A percentile compares a stretch with the other conserved stretches of the same genome.
These are phyloP conservation scores for Colletotrichum tanaceti DNA, from an alignment of 2,329 filamentous ascomycete genomes.

Conservation along the genomic window DNA sequence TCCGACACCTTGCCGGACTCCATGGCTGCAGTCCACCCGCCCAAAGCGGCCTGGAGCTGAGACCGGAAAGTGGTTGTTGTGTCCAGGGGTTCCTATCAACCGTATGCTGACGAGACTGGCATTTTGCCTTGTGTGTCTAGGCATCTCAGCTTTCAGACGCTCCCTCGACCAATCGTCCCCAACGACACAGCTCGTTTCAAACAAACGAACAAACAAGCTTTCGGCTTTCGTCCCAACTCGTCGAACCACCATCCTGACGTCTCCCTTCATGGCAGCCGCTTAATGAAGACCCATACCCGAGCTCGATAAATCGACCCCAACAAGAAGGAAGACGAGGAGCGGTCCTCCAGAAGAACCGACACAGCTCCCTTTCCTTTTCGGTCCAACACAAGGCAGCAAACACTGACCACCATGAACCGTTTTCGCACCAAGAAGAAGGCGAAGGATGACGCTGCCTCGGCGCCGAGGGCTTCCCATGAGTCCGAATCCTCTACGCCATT, in stretches of 20 bases:
- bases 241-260: slow-evolving; percentile 21
- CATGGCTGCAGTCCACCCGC: slow-evolving; percentile 5
- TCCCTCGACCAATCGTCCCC: slow-evolving; percentile 24
- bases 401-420: slow-evolving; percentile 72
- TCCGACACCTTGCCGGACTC: slow-evolving; percentile 29
- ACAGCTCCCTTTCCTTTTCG: background rate
- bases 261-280: slow-evolving; percentile 33
- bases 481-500: slow-evolving; percentile 65
- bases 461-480: slow-evolving; percentile 64
- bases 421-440: slow-evolving; percentile 80
- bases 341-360: background rate
- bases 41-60: slow-evolving; percentile 18
- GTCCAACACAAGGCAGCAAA: slow-evolving; percentile 6
- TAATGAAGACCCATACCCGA: slow-evolving; percentile 31
- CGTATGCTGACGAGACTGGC: slow-evolving; percentile 17
- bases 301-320: slow-evolving; percentile 28
- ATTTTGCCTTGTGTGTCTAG: slow-evolving; percentile 23
- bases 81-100: slow-evolving; percentile 32
- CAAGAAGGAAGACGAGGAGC: background rate
- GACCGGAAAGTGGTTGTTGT: slow-evolving; percentile 24
- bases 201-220: slow-evolving; percentile 12
- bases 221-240: slow-evolving; percentile 24
- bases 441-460: slow-evolving; percentile 62
- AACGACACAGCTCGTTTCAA: slow-evolving; percentile 21
- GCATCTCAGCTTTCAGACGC: slow-evolving; percentile 30